These are phyloP conservation scores for Trichosphaerium sp. DNA, from an alignment of 78 protist species.

Conservation along the genomic window DNA sequence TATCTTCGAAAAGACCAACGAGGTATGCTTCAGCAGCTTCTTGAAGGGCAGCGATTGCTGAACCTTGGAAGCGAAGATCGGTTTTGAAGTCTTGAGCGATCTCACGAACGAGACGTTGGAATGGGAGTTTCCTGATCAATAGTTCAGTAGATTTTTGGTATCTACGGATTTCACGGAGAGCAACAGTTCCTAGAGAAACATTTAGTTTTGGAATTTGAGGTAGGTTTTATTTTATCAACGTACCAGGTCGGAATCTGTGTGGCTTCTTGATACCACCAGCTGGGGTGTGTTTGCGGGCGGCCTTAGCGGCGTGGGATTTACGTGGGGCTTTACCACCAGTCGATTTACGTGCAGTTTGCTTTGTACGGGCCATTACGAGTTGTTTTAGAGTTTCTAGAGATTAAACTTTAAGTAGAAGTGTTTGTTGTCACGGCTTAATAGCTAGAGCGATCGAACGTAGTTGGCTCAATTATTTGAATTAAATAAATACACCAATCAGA, in stretches of 20 bases:
- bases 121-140: slow-evolving; percentile 67
- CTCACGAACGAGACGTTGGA: slow-evolving; percentile 64
- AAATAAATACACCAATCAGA: too few relatives aligned
- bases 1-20: slow-evolving; percentile 81
- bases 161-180: slow-evolving; percentile 82
- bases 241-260: slow-evolving; percentile 85
- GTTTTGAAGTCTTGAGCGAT: slow-evolving; percentile 68
- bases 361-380: slow-evolving; percentile 82
- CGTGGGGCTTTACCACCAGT: slow-evolving; percentile 90
- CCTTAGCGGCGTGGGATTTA: slow-evolving; percentile 58
- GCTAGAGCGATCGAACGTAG: too few relatives aligned
- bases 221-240: too few relatives aligned
- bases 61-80: slow-evolving; percentile 73
- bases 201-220: too few relatives aligned
- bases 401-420: too few relatives aligned
- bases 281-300: too few relatives aligned
- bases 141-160: slow-evolving; percentile 83
- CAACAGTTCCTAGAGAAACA: too few relatives aligned
- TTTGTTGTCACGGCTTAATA: too few relatives aligned
- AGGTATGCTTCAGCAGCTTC: slow-evolving; percentile 82
- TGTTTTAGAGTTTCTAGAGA: too few relatives aligned
- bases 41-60: slow-evolving; percentile 80
- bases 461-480: too few relatives aligned
- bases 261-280: slow-evolving; percentile 58
- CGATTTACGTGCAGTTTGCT: slow-evolving; percentile 90